A percentile compares a stretch with the other conserved stretches of the same genome.
phyloP scores from a whole-genome alignment of 345 rosid genomes.

The Aegle marmelos region DNA sequence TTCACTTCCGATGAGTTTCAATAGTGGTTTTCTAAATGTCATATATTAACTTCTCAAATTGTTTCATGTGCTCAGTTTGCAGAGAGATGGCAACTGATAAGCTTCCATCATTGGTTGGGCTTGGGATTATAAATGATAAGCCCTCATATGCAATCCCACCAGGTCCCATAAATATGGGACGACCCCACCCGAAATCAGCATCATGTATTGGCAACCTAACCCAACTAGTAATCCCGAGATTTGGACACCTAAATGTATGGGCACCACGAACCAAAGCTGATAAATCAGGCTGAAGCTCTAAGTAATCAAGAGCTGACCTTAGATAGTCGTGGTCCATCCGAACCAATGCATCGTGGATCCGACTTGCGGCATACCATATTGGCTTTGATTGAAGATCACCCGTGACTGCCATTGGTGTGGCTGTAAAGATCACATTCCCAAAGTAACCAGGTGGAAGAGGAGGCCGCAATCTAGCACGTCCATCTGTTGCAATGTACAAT shows the following conservation, averaged over 20 bases:
- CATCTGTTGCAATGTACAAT: constrained; percentile 87
- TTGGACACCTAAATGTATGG: constrained; percentile 79
- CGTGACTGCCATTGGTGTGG: constrained; percentile 74
- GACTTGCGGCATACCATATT: constrained; percentile 81
- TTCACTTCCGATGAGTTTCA: not conserved
- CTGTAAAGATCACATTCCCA: constrained; percentile 87
- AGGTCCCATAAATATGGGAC: constrained; percentile 92
- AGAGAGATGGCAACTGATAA: constrained; percentile 76
- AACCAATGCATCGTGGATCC: constrained; percentile 70
- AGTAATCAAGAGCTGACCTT: constrained; percentile 92
- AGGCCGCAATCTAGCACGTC: constrained; percentile 73
- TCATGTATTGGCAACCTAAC: constrained; percentile 80
- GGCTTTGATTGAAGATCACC: constrained; percentile 71
- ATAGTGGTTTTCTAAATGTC: constrained; percentile 24
- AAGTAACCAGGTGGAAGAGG: constrained; percentile 87
- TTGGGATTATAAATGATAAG: constrained; percentile 68
- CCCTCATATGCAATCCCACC: constrained; percentile 89
- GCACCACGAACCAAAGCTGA: constrained; percentile 78
- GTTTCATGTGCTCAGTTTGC: constrained; percentile 76
- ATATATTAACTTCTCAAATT: constrained; percentile 57
- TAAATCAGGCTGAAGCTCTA: constrained; percentile 84
- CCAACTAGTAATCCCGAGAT: constrained; percentile 91
- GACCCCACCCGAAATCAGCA: constrained; percentile 95
- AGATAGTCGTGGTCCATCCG: constrained; percentile 84
- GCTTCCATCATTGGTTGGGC: constrained; percentile 74